Evolutionary conservation across 2,329 filamentous ascomycete species (phyloP).

Genomic region (Cucurbitaria berberidis): DNA sequence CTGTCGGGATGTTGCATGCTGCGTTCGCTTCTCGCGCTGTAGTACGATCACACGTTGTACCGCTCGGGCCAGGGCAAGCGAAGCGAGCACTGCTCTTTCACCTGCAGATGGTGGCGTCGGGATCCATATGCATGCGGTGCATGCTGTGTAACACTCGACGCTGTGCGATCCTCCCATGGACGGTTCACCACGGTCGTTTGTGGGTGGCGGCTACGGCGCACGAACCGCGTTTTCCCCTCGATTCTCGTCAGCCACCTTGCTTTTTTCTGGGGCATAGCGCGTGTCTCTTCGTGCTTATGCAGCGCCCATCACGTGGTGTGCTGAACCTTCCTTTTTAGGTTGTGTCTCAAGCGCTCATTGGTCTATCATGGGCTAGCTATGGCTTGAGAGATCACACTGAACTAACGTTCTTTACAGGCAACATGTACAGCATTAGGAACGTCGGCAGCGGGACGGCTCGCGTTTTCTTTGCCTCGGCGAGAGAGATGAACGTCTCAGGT

Average conservation of each 20-base stretch:
- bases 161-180: conserved; percentile 11
- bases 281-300: not conserved
- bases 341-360: not conserved
- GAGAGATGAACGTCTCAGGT: conserved; percentile 55
- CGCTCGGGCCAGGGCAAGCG: conserved; percentile 25
- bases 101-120: conserved; percentile 29
- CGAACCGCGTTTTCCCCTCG: conserved; percentile 2
- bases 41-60: conserved; percentile 25
- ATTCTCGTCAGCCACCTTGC: conserved; percentile 1
- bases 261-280: not conserved
- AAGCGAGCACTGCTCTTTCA: conserved; percentile 17
- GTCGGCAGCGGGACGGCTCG: conserved; percentile 73
- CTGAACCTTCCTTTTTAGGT: not conserved
- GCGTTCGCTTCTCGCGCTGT: conserved; percentile 11
- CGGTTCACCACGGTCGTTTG: conserved; percentile 23
- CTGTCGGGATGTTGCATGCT: conserved; percentile 24
- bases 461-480: conserved; percentile 92
- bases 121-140: conserved; percentile 21
- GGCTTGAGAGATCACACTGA: conserved; percentile 9
- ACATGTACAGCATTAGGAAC: conserved; percentile 91
- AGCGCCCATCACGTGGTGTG: not conserved
- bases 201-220: conserved; percentile 21
- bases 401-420: conserved; percentile 63
- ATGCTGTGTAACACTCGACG: conserved; percentile 36
- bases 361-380: not conserved